Percentiles rank a stretch among this genome's conserved stretches.
These are phyloP conservation scores for Panaeolus papilionaceus DNA, from an alignment of 768 basidiomycete species.

Conservation along the genomic window DNA sequence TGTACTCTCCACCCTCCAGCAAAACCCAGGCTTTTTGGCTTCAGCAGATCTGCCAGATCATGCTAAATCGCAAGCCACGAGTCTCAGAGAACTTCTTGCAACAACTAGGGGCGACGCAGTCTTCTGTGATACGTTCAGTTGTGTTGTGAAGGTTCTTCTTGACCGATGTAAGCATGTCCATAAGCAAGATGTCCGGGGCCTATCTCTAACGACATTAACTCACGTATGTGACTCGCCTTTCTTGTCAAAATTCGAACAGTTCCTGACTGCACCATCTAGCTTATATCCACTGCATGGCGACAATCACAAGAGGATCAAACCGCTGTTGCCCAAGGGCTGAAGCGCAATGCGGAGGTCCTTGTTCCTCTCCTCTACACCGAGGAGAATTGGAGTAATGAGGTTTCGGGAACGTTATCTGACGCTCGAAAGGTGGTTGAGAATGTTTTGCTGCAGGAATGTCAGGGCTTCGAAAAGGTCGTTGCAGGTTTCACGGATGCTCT, in stretches of 20 bases:
- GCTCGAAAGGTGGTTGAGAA: not conserved
- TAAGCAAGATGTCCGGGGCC: not conserved
- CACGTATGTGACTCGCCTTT: not conserved
- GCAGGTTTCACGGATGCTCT: not conserved
- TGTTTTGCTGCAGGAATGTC: not conserved
- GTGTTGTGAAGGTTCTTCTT: not conserved
- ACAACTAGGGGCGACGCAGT: not conserved
- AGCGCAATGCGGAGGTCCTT: not conserved
- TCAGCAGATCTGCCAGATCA: not conserved
- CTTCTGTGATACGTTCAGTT: not conserved
- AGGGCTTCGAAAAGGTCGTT: not conserved
- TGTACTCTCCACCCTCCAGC: not conserved
- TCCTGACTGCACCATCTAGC: not conserved
- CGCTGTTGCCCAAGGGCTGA: not conserved
- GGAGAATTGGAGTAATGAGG: not conserved
- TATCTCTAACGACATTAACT: not conserved
- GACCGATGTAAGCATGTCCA: not conserved
- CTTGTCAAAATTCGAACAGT: not conserved
- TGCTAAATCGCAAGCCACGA: not conserved
- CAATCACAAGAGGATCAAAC: not conserved
- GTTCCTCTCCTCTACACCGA: not conserved
- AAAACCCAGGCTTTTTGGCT: conserved; percentile 1
- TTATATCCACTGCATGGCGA: not conserved
- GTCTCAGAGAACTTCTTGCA: not conserved
- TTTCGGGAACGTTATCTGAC: not conserved